Conservation (phyloP, 2,329 filamentous ascomycete species). For the Basipetospora chlamydospora region DNA sequence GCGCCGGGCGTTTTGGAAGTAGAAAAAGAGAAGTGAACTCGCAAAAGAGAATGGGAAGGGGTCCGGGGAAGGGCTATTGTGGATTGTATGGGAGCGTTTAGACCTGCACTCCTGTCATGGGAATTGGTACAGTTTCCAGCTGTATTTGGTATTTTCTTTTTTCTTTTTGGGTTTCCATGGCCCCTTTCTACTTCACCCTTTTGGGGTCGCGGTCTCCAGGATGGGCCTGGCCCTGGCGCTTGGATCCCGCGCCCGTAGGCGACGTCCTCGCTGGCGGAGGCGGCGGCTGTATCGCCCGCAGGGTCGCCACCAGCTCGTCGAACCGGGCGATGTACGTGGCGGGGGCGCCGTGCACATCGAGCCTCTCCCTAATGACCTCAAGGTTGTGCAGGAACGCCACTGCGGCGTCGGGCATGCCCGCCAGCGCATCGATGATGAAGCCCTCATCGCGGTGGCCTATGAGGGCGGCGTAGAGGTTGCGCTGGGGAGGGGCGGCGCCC, state of each 20-base stretch:
- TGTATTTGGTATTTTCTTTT: too few relatives aligned
- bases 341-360: constrained; percentile 20
- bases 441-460: constrained; percentile 27
- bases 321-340: constrained; percentile 21
- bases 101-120: too few relatives aligned
- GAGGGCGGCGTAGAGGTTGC: constrained; percentile 33
- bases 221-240: constrained; percentile 16
- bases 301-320: constrained; percentile 15
- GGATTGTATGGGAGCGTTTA: too few relatives aligned
- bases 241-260: constrained; percentile 14
- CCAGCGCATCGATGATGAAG: constrained; percentile 31
- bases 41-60: too few relatives aligned
- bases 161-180: too few relatives aligned
- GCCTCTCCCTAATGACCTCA: constrained; percentile 17
- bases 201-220: constrained; percentile 11
- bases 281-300: too few relatives aligned
- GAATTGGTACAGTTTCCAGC: too few relatives aligned
- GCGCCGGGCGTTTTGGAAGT: too few relatives aligned
- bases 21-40: too few relatives aligned
- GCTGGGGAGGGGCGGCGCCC: constrained; percentile 15
- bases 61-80: too few relatives aligned
- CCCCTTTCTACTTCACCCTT: constrained; percentile 6
- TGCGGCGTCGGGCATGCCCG: constrained; percentile 26
- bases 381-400: constrained; percentile 26
- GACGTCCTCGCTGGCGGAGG: constrained; percentile 8